Evolutionary conservation across 805 yeast species (phyloP).

Genomic region (Middelhovenomyces tepae): DNA sequence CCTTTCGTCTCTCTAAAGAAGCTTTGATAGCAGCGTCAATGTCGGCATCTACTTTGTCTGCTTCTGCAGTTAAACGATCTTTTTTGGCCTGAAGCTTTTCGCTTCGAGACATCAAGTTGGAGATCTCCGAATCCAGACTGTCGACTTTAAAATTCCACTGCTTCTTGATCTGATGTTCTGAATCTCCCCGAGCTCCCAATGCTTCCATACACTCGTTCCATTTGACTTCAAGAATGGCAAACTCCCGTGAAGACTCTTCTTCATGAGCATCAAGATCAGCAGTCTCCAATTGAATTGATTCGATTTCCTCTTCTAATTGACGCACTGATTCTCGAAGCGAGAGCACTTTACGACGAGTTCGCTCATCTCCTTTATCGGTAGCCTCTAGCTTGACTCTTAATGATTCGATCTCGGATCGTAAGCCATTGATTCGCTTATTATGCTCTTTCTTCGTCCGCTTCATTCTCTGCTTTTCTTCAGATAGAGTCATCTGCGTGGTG

Average conservation of each 20-base stretch:
- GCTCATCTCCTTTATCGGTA: slow-evolving; percentile 47
- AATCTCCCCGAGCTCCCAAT: slow-evolving; percentile 10
- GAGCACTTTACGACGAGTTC: slow-evolving; percentile 43
- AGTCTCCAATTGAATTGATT: slow-evolving; percentile 12
- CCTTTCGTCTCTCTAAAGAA: too few relatives aligned
- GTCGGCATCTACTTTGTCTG: slow-evolving; percentile 23
- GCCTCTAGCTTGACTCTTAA: slow-evolving; percentile 39
- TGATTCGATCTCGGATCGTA: slow-evolving; percentile 49
- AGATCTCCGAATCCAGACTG: slow-evolving; percentile 18
- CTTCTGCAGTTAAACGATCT: slow-evolving; percentile 18
- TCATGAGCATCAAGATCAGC: slow-evolving; percentile 9
- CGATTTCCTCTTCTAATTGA: slow-evolving; percentile 31
- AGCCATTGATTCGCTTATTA: slow-evolving; percentile 41
- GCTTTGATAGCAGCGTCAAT: too few relatives aligned
- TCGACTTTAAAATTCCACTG: slow-evolving; percentile 14
- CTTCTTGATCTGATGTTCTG: slow-evolving; percentile 9
- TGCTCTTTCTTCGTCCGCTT: slow-evolving; percentile 52
- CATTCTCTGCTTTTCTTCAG: slow-evolving; percentile 47
- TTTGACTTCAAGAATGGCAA: slow-evolving; percentile 10
- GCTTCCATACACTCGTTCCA: slow-evolving; percentile 16
- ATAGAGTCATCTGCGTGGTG: slow-evolving; percentile 52
- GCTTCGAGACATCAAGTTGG: slow-evolving; percentile 15
- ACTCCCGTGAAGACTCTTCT: slow-evolving; percentile 8
- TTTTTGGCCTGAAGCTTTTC: slow-evolving; percentile 22
- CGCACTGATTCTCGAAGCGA: slow-evolving; percentile 41